Evolutionary conservation across 2,329 filamentous ascomycete genomes (phyloP).

Genomic region (Bipolaris oryzae): DNA sequence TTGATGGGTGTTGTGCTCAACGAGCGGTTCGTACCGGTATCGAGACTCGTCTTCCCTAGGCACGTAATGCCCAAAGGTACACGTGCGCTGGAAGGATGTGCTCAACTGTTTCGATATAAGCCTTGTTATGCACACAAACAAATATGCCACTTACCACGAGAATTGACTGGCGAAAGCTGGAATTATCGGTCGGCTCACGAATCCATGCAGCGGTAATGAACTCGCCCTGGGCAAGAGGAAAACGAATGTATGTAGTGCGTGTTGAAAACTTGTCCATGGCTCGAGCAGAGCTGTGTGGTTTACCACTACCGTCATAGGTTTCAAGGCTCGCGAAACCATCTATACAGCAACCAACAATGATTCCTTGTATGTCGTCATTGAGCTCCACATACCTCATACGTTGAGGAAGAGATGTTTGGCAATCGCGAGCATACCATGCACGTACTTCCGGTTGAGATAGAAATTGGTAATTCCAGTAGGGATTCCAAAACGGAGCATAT

Average conservation of each 20-base stretch:
- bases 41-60: neutral
- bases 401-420: neutral
- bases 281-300: neutral
- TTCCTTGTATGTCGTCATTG: neutral
- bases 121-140: neutral
- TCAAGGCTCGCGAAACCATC: neutral
- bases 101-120: neutral
- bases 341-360: neutral
- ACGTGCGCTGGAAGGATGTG: neutral
- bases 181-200: neutral
- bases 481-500: neutral
- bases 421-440: neutral
- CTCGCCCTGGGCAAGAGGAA: neutral
- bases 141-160: neutral
- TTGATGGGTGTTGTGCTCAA: neutral
- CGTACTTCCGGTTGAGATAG: neutral
- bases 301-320: neutral
- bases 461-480: neutral
- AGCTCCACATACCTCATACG: neutral
- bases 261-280: neutral
- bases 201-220: neutral
- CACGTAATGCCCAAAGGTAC: neutral
- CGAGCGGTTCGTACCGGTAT: neutral
- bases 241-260: neutral
- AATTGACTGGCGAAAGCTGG: neutral